Conservation (phyloP, 1,284 basidiomycete genomes). For the Somion occarium region DNA sequence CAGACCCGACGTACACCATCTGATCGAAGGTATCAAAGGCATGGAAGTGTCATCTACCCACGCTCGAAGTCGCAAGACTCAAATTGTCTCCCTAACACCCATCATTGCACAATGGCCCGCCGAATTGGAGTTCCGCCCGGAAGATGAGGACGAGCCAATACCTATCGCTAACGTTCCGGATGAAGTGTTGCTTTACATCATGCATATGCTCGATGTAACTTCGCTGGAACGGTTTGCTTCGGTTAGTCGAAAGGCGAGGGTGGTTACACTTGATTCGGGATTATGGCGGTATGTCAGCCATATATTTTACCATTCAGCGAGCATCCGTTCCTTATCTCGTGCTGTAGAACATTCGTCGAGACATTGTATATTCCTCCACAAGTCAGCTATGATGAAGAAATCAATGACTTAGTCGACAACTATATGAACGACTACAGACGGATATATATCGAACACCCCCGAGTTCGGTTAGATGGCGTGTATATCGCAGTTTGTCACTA, state of each 20-base stretch:
- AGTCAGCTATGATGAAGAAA: slow-evolving; percentile 41
- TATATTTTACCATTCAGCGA: too few relatives aligned
- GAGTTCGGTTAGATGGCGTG: slow-evolving; percentile 80
- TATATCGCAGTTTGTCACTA: slow-evolving; percentile 91
- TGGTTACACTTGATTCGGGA: slow-evolving; percentile 59
- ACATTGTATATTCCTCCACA: slow-evolving; percentile 72
- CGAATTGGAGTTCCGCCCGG: slow-evolving; percentile 58
- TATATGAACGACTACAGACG: slow-evolving; percentile 68
- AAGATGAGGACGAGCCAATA: slow-evolving; percentile 56
- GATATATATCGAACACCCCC: slow-evolving; percentile 76
- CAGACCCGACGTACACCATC: not conserved
- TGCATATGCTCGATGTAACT: slow-evolving; percentile 58
- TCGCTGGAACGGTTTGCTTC: slow-evolving; percentile 74
- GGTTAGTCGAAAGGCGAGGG: slow-evolving; percentile 68
- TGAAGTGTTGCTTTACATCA: slow-evolving; percentile 67
- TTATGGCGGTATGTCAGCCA: slow-evolving; percentile 78
- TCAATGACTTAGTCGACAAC: slow-evolving; percentile 42
- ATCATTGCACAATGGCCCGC: slow-evolving; percentile 46
- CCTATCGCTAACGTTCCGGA: slow-evolving; percentile 63
- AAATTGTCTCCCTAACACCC: slow-evolving; percentile 8
- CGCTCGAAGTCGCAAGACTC: not conserved
- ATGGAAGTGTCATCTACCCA: slow-evolving; percentile 4
- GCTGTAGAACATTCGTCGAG: slow-evolving; percentile 45
- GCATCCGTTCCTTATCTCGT: slow-evolving; percentile 9
- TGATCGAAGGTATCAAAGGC: not conserved